Conservation (phyloP, 305 asterid species). For the Vinca major region DNA sequence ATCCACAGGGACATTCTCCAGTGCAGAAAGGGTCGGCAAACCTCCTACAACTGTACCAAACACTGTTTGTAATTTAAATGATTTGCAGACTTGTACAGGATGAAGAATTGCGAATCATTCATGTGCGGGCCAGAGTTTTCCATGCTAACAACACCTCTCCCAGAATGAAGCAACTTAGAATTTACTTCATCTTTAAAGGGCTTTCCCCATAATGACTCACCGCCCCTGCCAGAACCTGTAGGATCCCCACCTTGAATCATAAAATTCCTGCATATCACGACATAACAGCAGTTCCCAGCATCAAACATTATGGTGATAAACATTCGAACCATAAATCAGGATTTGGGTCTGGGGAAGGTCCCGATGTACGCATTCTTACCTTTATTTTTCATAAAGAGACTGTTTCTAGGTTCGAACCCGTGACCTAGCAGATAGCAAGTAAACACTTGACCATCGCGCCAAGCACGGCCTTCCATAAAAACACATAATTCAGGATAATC, state of each 20-base stretch:
- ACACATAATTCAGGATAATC: conserved; percentile 1
- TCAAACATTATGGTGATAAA: too few species aligned
- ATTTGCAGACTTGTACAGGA: conserved; percentile 89
- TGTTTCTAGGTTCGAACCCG: too few species aligned
- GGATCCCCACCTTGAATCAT: conserved; percentile 99
- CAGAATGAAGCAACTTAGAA: conserved; percentile 89
- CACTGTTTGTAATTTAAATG: conserved; percentile 88
- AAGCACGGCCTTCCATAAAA: conserved; percentile 8
- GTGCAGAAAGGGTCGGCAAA: conserved; percentile 62
- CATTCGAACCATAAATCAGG: too few species aligned
- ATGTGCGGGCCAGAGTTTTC: conserved; percentile 95
- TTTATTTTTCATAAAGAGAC: too few species aligned
- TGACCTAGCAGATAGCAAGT: too few species aligned
- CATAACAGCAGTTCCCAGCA: conserved; percentile 2
- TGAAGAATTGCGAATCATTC: conserved; percentile 95
- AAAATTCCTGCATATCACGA: conserved; percentile 57
- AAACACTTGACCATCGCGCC: too few species aligned
- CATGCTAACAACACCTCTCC: conserved; percentile 98
- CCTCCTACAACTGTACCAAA: conserved; percentile 97
- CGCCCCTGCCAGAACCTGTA: conserved; percentile 87
- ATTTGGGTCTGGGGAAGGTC: too few species aligned
- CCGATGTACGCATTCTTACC: too few species aligned
- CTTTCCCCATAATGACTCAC: conserved; percentile 87
- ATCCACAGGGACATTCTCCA: conserved; percentile 92
- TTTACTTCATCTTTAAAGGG: conserved; percentile 81